Evolutionary conservation across 2,329 filamentous ascomycete genomes (phyloP).

Genomic region (Pseudogymnoascus sp.): DNA sequence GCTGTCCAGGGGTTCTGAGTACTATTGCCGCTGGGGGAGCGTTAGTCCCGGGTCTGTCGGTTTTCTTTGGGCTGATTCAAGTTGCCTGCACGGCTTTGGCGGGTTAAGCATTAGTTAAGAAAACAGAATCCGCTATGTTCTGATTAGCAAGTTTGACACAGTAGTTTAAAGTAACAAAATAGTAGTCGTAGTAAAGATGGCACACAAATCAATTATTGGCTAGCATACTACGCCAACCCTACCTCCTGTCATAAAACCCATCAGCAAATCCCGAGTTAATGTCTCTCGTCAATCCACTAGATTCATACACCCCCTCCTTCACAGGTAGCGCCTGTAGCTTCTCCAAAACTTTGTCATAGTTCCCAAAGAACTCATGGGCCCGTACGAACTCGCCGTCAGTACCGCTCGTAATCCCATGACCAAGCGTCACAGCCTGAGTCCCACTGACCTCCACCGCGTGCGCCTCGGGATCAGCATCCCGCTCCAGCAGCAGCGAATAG

Average conservation of each 20-base stretch:
- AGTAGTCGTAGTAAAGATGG: too few species aligned
- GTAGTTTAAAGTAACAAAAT: too few species aligned
- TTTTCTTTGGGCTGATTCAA: too few species aligned
- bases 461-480: conserved; percentile 30
- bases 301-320: not conserved
- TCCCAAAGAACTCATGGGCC: conserved; percentile 47
- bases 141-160: too few species aligned
- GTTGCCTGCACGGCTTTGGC: too few species aligned
- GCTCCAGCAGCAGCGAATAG: conserved; percentile 49
- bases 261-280: not conserved
- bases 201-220: too few species aligned
- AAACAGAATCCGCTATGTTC: too few species aligned
- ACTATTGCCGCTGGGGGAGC: too few species aligned
- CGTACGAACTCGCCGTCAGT: conserved; percentile 31
- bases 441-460: conserved; percentile 39
- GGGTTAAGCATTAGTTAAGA: too few species aligned
- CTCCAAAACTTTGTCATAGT: conserved; percentile 29
- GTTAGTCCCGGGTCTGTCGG: too few species aligned
- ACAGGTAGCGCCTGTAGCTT: not conserved
- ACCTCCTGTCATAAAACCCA: not conserved
- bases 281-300: not conserved
- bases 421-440: conserved; percentile 42
- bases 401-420: conserved; percentile 31
- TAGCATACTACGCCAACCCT: not conserved
- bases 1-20: too few species aligned